These are phyloP conservation scores for Cyphellophora attinorum DNA, from an alignment of 2,329 filamentous ascomycete genomes.

Conservation along the genomic window DNA sequence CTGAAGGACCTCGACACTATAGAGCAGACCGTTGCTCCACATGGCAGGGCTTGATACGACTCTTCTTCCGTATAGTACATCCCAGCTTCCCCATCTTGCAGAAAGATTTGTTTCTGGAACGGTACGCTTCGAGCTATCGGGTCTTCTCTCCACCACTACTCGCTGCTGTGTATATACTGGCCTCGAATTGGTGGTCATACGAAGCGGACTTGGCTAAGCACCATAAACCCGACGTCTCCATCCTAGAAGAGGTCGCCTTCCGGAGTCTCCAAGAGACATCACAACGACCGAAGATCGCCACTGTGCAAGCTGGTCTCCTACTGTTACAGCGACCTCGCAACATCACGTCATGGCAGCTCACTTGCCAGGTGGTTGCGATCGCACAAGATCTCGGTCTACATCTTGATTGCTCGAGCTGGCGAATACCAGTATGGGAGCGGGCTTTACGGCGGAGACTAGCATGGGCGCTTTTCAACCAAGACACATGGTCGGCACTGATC, in stretches of 20 bases:
- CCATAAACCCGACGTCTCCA: conserved; percentile 18
- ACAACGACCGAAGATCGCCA: conserved; percentile 39
- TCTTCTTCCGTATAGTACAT: conserved; percentile 75
- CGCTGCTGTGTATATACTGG: conserved; percentile 72
- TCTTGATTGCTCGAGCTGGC: conserved; percentile 53
- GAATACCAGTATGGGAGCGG: conserved; percentile 54
- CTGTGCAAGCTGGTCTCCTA: conserved; percentile 45
- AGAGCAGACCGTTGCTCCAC: conserved; percentile 64
- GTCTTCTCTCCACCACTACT: conserved; percentile 69
- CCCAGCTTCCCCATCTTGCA: conserved; percentile 75
- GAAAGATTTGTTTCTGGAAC: conserved; percentile 69
- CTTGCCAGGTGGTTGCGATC: conserved; percentile 46
- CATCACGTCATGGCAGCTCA: conserved; percentile 38
- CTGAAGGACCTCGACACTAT: conserved; percentile 29
- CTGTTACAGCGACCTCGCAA: conserved; percentile 41
- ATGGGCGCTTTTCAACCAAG: conserved; percentile 58
- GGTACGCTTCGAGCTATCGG: conserved; percentile 61
- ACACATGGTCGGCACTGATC: conserved; percentile 51
- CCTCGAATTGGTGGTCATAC: conserved; percentile 80
- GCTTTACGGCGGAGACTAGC: conserved; percentile 51
- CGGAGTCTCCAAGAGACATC: conserved; percentile 16
- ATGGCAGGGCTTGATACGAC: conserved; percentile 67
- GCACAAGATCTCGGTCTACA: conserved; percentile 51
- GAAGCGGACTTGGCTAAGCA: conserved; percentile 21
- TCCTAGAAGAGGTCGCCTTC: conserved; percentile 16